These are phyloP conservation scores for Arctium lappa DNA, from an alignment of 129 eudicot species.

Conservation along the genomic window DNA sequence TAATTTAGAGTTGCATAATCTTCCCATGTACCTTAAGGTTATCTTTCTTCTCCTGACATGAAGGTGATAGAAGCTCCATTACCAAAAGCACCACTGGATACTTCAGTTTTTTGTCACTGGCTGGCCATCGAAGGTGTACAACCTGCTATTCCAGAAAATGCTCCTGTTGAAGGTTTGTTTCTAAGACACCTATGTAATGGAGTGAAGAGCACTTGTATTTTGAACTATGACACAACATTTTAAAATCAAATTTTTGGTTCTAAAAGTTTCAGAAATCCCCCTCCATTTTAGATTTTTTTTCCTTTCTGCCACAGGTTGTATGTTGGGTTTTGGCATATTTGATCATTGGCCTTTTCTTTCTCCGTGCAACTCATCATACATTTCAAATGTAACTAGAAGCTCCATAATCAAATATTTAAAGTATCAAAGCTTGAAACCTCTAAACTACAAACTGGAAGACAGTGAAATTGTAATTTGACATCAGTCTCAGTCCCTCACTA, in stretches of 20 bases:
- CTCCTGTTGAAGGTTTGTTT: slow-evolving; percentile 61
- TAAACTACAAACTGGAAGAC: background rate
- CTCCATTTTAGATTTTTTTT: no score
- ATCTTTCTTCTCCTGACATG: background rate
- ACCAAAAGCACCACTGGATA: slow-evolving; percentile 76
- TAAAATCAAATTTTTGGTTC: no score
- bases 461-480: background rate
- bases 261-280: background rate
- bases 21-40: slow-evolving; percentile 7
- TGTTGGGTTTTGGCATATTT: background rate
- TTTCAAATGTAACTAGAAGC: background rate
- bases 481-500: background rate
- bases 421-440: background rate
- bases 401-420: background rate
- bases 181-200: background rate
- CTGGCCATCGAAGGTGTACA: slow-evolving; percentile 76
- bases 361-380: background rate
- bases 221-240: background rate
- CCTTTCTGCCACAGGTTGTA: no score
- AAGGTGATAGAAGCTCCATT: slow-evolving; percentile 77
- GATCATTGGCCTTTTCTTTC: background rate
- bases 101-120: slow-evolving; percentile 65
- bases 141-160: slow-evolving; percentile 80
- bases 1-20: background rate
- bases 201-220: background rate